Conservation (phyloP, 768 basidiomycete genomes). For the Filobasidium floriforme region DNA sequence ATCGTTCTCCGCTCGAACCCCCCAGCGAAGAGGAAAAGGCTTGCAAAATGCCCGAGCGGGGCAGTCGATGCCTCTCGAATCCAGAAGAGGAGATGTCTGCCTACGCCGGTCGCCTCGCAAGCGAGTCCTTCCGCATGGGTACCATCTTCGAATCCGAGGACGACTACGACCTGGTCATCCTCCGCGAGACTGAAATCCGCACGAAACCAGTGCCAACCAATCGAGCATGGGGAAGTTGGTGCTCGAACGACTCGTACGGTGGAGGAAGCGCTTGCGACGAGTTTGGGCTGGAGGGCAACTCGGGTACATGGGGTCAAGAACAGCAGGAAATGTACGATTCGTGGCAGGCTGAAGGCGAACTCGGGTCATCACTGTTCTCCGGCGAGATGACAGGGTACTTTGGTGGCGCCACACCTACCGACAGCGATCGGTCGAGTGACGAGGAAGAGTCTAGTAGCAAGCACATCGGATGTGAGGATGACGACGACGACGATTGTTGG, state of each 20-base stretch:
- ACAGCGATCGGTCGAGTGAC: constrained; percentile 1
- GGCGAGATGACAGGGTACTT: background rate
- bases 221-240: background rate
- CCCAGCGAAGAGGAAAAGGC: constrained; percentile 50
- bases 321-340: constrained; percentile 2
- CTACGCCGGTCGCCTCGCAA: background rate
- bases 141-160: background rate
- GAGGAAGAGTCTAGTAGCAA: background rate
- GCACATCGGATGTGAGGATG: background rate
- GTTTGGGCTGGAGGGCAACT: constrained; percentile 3
- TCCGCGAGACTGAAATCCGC: background rate
- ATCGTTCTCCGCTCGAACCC: constrained; percentile 68
- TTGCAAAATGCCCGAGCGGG: constrained; percentile 70
- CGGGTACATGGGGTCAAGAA: background rate
- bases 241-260: background rate
- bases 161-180: background rate
- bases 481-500: constrained; percentile 7
- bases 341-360: background rate
- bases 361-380: background rate
- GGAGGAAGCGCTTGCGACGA: constrained; percentile 2
- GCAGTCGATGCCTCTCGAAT: constrained; percentile 34
- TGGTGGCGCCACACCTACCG: background rate
- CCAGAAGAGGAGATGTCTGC: background rate
- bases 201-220: background rate
- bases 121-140: background rate